These are phyloP conservation scores for Strobilomyces echinocephalus DNA, from an alignment of 768 basidiomycete species.

Conservation along the genomic window DNA sequence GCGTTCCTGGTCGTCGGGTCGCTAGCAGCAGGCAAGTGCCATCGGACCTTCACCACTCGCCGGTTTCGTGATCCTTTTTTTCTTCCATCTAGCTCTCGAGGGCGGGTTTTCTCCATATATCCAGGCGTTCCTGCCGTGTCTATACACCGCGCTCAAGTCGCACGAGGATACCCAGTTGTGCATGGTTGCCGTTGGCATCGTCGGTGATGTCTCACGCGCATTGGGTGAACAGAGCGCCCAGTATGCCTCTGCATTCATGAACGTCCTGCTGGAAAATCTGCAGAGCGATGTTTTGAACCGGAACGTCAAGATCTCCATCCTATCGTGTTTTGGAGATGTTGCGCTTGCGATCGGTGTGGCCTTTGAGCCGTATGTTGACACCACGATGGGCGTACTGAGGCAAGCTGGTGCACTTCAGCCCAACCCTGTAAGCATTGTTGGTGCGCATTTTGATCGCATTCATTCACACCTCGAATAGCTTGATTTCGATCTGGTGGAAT, in stretches of 20 bases:
- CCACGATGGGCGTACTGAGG: constrained; percentile 84
- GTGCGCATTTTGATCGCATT: background rate
- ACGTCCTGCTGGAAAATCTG: constrained; percentile 83
- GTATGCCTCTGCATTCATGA: constrained; percentile 89
- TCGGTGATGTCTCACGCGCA: constrained; percentile 94
- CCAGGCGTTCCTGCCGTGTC: constrained; percentile 75
- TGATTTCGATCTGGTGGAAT: constrained; percentile 89
- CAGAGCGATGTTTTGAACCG: constrained; percentile 87
- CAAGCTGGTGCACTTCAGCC: constrained; percentile 89
- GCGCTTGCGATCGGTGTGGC: constrained; percentile 83
- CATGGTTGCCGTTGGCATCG: constrained; percentile 91
- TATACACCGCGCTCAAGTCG: constrained; percentile 84
- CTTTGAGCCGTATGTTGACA: constrained; percentile 87
- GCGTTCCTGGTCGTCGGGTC: constrained; percentile 93
- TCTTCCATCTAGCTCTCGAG: constrained; percentile 58
- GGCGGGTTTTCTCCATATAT: constrained; percentile 78
- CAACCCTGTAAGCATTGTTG: constrained; percentile 60
- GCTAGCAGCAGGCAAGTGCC: constrained; percentile 59
- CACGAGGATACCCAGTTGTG: constrained; percentile 96
- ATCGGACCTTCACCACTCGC: background rate
- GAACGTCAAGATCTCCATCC: constrained; percentile 94
- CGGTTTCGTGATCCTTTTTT: background rate
- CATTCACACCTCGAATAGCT: constrained; percentile 40
- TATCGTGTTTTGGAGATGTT: constrained; percentile 95
- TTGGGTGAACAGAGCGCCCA: constrained; percentile 78